phyloP scores from a whole-genome alignment of 2,329 filamentous ascomycete species.

The Reticulascus tulasneorum region DNA sequence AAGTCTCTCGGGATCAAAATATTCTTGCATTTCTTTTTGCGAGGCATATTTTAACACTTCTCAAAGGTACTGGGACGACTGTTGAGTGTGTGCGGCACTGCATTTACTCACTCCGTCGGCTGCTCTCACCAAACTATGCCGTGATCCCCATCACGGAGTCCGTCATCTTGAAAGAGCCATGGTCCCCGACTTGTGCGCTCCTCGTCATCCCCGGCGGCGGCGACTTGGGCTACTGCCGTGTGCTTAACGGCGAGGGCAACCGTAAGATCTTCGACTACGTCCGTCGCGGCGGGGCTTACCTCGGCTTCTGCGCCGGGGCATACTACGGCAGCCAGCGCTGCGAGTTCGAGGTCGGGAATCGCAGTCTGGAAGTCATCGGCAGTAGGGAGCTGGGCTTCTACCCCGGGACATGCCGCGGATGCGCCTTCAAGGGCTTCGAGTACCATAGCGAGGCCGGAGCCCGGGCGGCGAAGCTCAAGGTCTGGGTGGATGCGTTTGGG shows the following conservation, averaged over 20 bases:
- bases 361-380: slow-evolving; percentile 78
- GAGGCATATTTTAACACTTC: slow-evolving; percentile 6
- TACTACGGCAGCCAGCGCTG: slow-evolving; percentile 82
- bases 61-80: slow-evolving; percentile 74
- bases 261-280: slow-evolving; percentile 80
- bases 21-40: too few relatives aligned
- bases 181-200: slow-evolving; percentile 80
- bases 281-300: slow-evolving; percentile 75
- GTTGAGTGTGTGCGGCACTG: slow-evolving; percentile 86
- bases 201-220: slow-evolving; percentile 91
- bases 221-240: slow-evolving; percentile 87
- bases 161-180: slow-evolving; percentile 84
- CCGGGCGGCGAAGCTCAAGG: slow-evolving; percentile 62
- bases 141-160: slow-evolving; percentile 79
- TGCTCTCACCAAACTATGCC: slow-evolving; percentile 87
- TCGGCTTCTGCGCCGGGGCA: slow-evolving; percentile 90
- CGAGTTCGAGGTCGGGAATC: slow-evolving; percentile 81
- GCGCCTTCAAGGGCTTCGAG: slow-evolving; percentile 84
- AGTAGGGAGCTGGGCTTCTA: slow-evolving; percentile 84
- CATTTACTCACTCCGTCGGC: slow-evolving; percentile 77
- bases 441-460: slow-evolving; percentile 88
- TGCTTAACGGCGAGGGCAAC: slow-evolving; percentile 85
- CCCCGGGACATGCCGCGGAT: slow-evolving; percentile 78
- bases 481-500: slow-evolving; percentile 56
- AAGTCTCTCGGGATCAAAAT: slow-evolving; percentile 27